Evolutionary conservation across 371 early-diverging fungal genomes (phyloP), one percentile per base, ranked within the genome.

Genomic region (Mortierella sp.): DNA sequence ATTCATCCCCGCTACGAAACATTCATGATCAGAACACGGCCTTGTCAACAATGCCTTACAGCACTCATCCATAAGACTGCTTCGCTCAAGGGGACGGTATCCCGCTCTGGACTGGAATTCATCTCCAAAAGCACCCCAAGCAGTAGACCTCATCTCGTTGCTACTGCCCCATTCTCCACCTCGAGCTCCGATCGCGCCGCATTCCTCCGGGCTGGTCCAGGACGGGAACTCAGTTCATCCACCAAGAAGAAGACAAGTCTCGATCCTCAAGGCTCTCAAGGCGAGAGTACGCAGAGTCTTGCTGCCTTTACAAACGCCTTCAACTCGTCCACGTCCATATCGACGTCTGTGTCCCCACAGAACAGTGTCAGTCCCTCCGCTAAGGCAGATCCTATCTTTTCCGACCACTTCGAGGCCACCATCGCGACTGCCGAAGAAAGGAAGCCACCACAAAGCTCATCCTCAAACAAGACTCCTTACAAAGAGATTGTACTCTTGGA

Each of bases 401-500:
- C n/a, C n/a, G n/a, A n/a, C n/a, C n/a, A n/a, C n/a, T n/a, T n/a
- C n/a, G n/a, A n/a, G n/a, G n/a, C n/a, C n/a, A n/a, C n/a, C n/a
- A n/a, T n/a, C n/a, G n/a, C n/a, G n/a, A n/a, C n/a, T n/a, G n/a
- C n/a, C n/a, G n/a, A n/a, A n/a, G n/a, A n/a, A n/a, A 37, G 30
- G 39, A 51, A 23, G 34, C 50, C 17, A 26, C 50, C 50, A 11
- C 37, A 34, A 7, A 34, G 37, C n/a, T 7, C 42, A 27, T 31
- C 56, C 26, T 31, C 53, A 12, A 11, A 26, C 6, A 27, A n/a
- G 7, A 19, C 17, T 21, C 42, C 11, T 6, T 75, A 75, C 60
- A 75, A 68, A 37, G 84, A 85, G 54, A 88, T 95, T 52, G 76
- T 84, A 7, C 82, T 95, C 4, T 67, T 85, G 50, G 94, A 95